Conservation (phyloP, 129 eudicot genomes). For the Apium graveolens region DNA sequence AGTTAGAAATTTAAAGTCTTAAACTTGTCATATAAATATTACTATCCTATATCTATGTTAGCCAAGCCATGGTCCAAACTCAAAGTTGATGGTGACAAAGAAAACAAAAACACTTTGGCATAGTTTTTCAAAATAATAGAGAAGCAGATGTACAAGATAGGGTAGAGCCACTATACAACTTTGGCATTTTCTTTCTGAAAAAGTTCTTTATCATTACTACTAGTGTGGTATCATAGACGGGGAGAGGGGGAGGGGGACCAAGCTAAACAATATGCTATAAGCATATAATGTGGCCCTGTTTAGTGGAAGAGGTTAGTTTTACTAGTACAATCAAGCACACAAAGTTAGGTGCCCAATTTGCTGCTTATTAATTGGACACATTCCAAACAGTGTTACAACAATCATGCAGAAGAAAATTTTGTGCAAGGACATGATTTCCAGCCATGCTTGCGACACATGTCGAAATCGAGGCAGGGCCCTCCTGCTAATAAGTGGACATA, state of each 20-base stretch:
- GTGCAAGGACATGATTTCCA: conserved; percentile 15
- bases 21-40: background rate
- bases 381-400: conserved; percentile 11
- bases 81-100: background rate
- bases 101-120: background rate
- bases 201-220: background rate
- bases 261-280: background rate
- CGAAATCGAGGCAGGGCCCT: conserved; percentile 11
- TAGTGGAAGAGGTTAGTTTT: conserved; percentile 12
- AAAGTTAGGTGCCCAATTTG: conserved; percentile 30
- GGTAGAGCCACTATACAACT: background rate
- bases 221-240: background rate
- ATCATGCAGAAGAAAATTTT: conserved; percentile 3
- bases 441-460: conserved; percentile 19
- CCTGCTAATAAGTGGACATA: conserved; percentile 1
- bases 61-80: conserved; percentile 1
- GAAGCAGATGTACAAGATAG: background rate
- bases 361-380: conserved; percentile 22
- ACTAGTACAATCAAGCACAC: conserved; percentile 12
- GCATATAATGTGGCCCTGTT: conserved; percentile 17
- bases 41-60: too few relatives aligned
- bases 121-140: background rate
- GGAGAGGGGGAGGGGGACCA: conserved; percentile 23
- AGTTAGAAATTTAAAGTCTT: background rate
- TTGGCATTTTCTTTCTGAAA: background rate